phyloP scores from a whole-genome alignment of 2,329 filamentous ascomycete genomes.

The Ophiocordyceps camponoti-leonardi region DNA sequence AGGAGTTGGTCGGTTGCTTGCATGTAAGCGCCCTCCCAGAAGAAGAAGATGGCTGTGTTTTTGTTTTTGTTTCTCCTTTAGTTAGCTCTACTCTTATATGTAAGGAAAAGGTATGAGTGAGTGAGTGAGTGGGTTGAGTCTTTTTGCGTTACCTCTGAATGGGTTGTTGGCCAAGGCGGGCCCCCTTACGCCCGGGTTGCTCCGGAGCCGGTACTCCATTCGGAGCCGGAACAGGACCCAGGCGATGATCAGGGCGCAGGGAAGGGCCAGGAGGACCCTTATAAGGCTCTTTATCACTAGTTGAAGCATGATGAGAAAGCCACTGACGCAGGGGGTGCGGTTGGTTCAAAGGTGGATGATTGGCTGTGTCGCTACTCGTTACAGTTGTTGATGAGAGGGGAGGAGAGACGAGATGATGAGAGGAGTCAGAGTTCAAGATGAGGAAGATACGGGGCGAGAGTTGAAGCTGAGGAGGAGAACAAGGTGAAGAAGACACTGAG shows the following conservation, averaged over 20 bases:
- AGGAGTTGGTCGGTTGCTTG: constrained; percentile 6
- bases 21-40: constrained; percentile 3
- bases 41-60: constrained; percentile 1
- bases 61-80: background rate
- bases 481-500: too few relatives aligned
- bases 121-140: too few relatives aligned
- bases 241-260: constrained; percentile 1
- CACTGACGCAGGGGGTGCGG: background rate
- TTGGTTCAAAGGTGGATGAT: background rate
- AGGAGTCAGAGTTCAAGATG: too few relatives aligned
- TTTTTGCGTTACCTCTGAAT: constrained; percentile 3
- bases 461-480: too few relatives aligned
- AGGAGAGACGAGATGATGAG: too few relatives aligned
- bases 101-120: too few relatives aligned
- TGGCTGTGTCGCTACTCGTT: too few relatives aligned
- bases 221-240: constrained; percentile 2
- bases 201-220: constrained; percentile 2
- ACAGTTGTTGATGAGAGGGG: background rate
- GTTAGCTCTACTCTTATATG: too few relatives aligned
- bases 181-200: constrained; percentile 3
- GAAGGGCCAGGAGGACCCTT: constrained; percentile 2
- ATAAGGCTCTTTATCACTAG: constrained; percentile 1
- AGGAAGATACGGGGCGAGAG: too few relatives aligned
- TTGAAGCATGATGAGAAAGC: constrained; percentile 1
- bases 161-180: constrained; percentile 3